Conservation (phyloP, 2,329 filamentous ascomycete species). For the Pseudopithomyces chartarum region DNA sequence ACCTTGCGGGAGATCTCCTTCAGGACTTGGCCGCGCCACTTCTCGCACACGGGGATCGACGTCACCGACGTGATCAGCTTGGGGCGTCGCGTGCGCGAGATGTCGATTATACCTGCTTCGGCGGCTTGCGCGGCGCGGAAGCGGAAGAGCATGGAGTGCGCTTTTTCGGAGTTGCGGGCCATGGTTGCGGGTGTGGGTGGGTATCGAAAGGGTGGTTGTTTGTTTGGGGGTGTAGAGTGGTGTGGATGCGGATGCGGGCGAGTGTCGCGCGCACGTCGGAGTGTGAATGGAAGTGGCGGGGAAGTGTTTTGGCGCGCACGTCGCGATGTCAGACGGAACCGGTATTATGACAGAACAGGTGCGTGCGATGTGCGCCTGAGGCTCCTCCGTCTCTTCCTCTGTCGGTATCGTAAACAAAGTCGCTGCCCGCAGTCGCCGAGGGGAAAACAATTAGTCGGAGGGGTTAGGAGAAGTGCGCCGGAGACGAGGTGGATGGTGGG, state of each 20-base stretch:
- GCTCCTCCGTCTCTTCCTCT: neutral
- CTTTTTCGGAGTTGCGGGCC: slow-evolving; percentile 98
- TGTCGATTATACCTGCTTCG: slow-evolving; percentile 94
- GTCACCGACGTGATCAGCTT: slow-evolving; percentile 88
- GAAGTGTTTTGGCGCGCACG: neutral
- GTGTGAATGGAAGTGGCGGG: neutral
- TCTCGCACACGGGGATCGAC: slow-evolving; percentile 85
- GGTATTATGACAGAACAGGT: neutral
- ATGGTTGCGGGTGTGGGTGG: slow-evolving; percentile 30
- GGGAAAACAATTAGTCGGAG: slow-evolving; percentile 8
- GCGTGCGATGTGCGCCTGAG: neutral
- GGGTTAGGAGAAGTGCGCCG: slow-evolving; percentile 14
- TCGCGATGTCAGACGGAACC: neutral
- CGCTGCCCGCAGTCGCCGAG: slow-evolving; percentile 37
- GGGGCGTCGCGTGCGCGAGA: slow-evolving; percentile 84
- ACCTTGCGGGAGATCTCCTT: slow-evolving; percentile 98
- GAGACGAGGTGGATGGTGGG: slow-evolving; percentile 10
- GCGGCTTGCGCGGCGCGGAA: slow-evolving; percentile 97
- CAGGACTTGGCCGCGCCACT: slow-evolving; percentile 96
- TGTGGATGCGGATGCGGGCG: slow-evolving; percentile 1
- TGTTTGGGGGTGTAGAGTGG: neutral
- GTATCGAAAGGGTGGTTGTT: neutral
- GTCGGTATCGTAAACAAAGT: slow-evolving; percentile 16
- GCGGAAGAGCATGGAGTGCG: slow-evolving; percentile 99
- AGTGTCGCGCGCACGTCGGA: neutral